Evolutionary conservation across 768 basidiomycete species (phyloP).

Genomic region (Lyophyllum atratum): DNA sequence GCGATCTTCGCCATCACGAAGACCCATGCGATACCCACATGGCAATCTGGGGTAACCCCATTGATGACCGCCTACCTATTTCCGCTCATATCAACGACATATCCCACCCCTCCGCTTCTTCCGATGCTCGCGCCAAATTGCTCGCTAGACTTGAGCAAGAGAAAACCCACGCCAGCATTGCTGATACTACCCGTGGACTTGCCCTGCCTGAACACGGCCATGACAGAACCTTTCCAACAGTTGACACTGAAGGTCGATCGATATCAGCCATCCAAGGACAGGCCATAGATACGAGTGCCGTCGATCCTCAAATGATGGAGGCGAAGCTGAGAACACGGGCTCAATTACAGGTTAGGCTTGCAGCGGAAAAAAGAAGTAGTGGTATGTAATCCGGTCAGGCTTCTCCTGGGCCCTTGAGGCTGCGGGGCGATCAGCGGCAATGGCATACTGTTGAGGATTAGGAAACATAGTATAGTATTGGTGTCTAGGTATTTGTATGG

Average conservation of each 20-base stretch:
- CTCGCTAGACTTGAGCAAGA: conserved; percentile 46
- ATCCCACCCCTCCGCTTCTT: conserved; percentile 8
- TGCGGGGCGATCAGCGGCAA: background rate
- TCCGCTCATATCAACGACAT: conserved; percentile 10
- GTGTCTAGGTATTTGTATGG: conserved; percentile 3
- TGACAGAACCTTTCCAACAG: conserved; percentile 18
- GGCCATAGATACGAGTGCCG: background rate
- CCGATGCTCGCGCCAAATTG: conserved; percentile 36
- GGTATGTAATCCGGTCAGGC: background rate
- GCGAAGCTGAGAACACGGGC: conserved; percentile 48
- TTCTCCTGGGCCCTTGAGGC: background rate
- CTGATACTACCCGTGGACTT: background rate
- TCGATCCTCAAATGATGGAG: conserved; percentile 35
- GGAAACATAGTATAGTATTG: conserved; percentile 1
- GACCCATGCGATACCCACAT: background rate
- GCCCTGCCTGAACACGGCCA: conserved; percentile 4
- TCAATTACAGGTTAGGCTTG: conserved; percentile 48
- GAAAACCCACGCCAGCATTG: conserved; percentile 31
- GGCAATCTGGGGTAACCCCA: conserved; percentile 11
- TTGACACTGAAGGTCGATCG: conserved; percentile 5
- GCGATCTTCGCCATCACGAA: conserved; percentile 11
- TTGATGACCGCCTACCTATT: conserved; percentile 16
- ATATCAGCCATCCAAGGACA: background rate
- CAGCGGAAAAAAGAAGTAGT: conserved; percentile 38
- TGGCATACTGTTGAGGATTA: background rate